Percentiles rank a stretch among this genome's conserved stretches.
Evolutionary conservation across 495 filamentous ascomycete species (phyloP).

Genomic region (Annulohypoxylon nitens): DNA sequence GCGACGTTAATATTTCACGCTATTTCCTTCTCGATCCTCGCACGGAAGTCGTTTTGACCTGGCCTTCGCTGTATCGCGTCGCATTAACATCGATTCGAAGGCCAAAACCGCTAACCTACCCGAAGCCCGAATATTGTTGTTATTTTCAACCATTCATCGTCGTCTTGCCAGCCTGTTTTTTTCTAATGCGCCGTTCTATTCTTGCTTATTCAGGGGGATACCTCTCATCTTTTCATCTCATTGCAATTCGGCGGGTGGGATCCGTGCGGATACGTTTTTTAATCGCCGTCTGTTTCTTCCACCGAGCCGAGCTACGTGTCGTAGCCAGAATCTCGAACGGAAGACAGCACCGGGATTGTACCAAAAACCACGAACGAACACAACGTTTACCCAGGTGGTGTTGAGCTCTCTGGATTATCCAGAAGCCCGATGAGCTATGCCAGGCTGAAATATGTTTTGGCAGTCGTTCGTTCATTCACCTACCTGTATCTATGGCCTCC

Average conservation of each 20-base stretch:
- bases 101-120: background rate
- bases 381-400: conserved; percentile 17
- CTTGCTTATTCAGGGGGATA: background rate
- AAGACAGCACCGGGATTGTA: conserved; percentile 11
- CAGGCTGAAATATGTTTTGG: conserved; percentile 25
- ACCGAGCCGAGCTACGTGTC: background rate
- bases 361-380: conserved; percentile 15
- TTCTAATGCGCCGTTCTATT: conserved; percentile 24
- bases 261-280: conserved; percentile 46
- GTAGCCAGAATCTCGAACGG: background rate
- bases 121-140: background rate
- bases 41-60: conserved; percentile 15
- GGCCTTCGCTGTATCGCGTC: conserved; percentile 7
- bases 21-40: conserved; percentile 13
- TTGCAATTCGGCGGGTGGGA: conserved; percentile 30
- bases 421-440: background rate
- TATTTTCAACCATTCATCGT: conserved; percentile 14
- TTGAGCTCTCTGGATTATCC: background rate
- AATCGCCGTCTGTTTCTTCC: background rate
- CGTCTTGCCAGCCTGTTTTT: background rate
- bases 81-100: background rate
- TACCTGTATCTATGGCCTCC: conserved; percentile 14
- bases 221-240: conserved; percentile 7
- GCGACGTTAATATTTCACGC: background rate
- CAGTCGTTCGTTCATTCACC: background rate